Conservation (phyloP, 73 alveolate species). For the Tetrahymena elliotti region DNA sequence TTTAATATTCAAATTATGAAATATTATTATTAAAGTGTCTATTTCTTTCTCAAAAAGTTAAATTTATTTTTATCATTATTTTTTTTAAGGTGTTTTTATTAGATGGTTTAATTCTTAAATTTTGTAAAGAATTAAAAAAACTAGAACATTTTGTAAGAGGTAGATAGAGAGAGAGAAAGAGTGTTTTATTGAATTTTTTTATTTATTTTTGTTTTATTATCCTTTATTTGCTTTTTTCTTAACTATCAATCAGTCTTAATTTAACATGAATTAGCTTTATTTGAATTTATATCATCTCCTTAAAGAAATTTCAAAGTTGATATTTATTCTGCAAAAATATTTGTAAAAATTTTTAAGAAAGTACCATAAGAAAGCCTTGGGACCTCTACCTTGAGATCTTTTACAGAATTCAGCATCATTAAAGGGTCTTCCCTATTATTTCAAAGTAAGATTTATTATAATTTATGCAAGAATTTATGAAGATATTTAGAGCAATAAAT, state of each 20-base stretch:
- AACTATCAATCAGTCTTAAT: no score
- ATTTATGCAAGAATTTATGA: not conserved
- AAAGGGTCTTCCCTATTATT: slow-evolving; percentile 48
- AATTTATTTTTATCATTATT: no score
- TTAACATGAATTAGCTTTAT: no score
- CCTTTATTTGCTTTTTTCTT: no score
- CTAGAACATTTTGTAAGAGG: no score
- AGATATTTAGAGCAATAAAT: not conserved
- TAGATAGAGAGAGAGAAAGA: no score
- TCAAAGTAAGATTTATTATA: not conserved
- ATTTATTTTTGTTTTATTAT: no score
- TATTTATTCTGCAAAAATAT: not conserved
- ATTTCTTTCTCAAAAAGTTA: not conserved
- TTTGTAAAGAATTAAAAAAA: no score
- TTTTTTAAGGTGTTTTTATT: no score
- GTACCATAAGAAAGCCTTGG: slow-evolving; percentile 70
- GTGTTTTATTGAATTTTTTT: no score
- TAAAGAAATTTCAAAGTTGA: not conserved
- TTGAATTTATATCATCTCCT: not conserved
- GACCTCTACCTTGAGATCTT: slow-evolving; percentile 65
- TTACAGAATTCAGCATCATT: slow-evolving; percentile 61
- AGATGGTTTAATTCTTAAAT: not conserved
- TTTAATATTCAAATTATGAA: not conserved
- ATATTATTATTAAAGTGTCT: not conserved
- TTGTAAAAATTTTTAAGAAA: not conserved